A percentile compares a stretch with the other conserved stretches of the same genome.
Evolutionary conservation across 805 yeast genomes (phyloP).

Genomic region (Suhomyces canberraensis): DNA sequence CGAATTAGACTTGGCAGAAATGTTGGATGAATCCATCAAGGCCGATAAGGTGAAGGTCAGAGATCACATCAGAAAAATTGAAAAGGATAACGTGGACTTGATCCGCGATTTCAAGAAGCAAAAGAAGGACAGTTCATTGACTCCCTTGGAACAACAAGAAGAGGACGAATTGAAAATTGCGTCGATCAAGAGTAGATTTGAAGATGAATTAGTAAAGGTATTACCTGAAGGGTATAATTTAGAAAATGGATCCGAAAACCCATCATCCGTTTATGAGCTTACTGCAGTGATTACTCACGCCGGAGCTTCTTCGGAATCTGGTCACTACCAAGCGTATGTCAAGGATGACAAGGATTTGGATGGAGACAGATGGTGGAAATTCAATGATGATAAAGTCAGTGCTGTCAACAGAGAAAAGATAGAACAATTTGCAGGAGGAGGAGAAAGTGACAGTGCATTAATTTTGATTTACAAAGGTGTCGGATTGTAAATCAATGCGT

Average conservation of each 20-base stretch:
- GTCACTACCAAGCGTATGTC: constrained; percentile 92
- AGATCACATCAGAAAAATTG: constrained; percentile 72
- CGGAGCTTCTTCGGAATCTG: constrained; percentile 95
- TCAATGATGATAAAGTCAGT: constrained; percentile 87
- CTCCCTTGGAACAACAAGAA: constrained; percentile 54
- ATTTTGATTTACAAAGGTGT: constrained; percentile 81
- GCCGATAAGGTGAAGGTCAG: constrained; percentile 64
- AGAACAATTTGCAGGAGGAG: constrained; percentile 91
- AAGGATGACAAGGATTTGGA: constrained; percentile 61
- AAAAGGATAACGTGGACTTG: constrained; percentile 70
- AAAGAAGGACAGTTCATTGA: constrained; percentile 34
- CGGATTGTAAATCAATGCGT: constrained; percentile 41
- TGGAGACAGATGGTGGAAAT: constrained; percentile 88
- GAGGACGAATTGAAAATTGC: constrained; percentile 49
- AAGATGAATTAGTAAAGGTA: constrained; percentile 38
- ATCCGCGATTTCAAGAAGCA: constrained; percentile 69
- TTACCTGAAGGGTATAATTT: constrained; percentile 36
- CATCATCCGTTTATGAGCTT: constrained; percentile 83
- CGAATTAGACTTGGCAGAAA: constrained; percentile 82
- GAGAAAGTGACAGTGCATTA: constrained; percentile 95
- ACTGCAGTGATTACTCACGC: constrained; percentile 84
- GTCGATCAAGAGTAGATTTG: constrained; percentile 51
- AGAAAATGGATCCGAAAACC: constrained; percentile 62
- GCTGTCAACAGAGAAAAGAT: constrained; percentile 77
- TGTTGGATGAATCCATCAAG: constrained; percentile 76